Base-by-base conservation (phyloP, 140 eudicot species). In the Erigeron philadelphicus region DNA sequence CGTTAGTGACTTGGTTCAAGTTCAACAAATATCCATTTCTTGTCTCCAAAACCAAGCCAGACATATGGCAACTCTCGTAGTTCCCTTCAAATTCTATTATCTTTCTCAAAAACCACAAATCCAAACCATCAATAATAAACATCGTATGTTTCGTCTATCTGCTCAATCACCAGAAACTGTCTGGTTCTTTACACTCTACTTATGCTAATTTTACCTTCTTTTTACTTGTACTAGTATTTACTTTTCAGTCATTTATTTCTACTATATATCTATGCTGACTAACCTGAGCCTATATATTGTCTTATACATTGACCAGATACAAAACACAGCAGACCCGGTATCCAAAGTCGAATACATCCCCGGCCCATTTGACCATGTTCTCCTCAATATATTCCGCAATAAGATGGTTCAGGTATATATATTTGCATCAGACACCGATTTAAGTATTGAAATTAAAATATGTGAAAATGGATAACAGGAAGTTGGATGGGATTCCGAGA, bases 401-500 rank as follows among this genome's bases (percentile, higher is more conserved):
- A 91, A 86, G 75, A 81, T 91, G 95, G 98, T 66, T 21, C 86
- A 81, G 96, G 98, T 67, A 71, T 31, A 2, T 0, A 31, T 31
- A 31, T 1, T 31, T 31, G 38, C 5, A 31, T 31, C 38, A 31
- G 38, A 31, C 5, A 31, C 38, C 38, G 38, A 31, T 31, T 31
- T 31, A 31, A 2, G 38, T 3, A 31, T 31, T 31, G 38, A 31
- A 38, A 38, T 31, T 8, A 38, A 31, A 25, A 4, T 58, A 25
- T 61, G 54, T 12, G 19, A 73, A 72, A 18, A 19, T 62, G 65
- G 56, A 48, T 25, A 63, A 11, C 65, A 92, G 98, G 98, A 92
- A 74, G 85, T 81, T 64, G 96, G 98, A 42, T 88, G 98, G 96
- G 96, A 92, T 68, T 88, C 98, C 4, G 86, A 86, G 70, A 92